phyloP scores from a whole-genome alignment of 2,329 filamentous ascomycete genomes.

The Cercospora sesami region DNA sequence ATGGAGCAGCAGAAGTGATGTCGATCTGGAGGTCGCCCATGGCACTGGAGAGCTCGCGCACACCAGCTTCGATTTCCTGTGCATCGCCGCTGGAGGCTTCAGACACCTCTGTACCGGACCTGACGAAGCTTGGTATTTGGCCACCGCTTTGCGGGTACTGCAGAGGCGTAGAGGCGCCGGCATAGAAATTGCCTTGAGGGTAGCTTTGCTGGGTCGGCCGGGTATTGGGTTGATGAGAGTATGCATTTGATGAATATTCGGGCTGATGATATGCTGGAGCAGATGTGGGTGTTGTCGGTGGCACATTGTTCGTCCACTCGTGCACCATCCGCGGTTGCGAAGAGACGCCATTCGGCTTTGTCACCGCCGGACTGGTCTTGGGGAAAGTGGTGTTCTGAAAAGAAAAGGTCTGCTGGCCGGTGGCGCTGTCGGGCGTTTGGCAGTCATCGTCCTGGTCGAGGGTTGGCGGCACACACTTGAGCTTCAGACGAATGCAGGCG shows the following conservation, averaged over 20 bases:
- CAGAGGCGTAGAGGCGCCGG: constrained; percentile 6
- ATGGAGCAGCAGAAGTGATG: constrained; percentile 82
- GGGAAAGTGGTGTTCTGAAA: constrained; percentile 33
- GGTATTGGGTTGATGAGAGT: constrained; percentile 18
- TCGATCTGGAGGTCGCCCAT: constrained; percentile 86
- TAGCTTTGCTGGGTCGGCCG: constrained; percentile 21
- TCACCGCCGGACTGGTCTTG: constrained; percentile 16
- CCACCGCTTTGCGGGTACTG: constrained; percentile 26
- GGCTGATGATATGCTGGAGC: constrained; percentile 23
- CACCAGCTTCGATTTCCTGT: constrained; percentile 36
- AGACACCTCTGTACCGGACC: constrained; percentile 32
- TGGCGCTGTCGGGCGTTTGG: constrained; percentile 24
- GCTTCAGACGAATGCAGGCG: constrained; percentile 85
- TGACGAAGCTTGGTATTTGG: constrained; percentile 24
- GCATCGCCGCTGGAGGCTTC: constrained; percentile 35
- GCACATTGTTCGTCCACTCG: constrained; percentile 21
- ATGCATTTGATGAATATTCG: constrained; percentile 21
- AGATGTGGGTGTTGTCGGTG: constrained; percentile 18
- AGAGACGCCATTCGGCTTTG: constrained; percentile 17
- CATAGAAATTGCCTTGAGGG: constrained; percentile 22
- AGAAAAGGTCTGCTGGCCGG: constrained; percentile 33
- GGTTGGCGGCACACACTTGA: constrained; percentile 88
- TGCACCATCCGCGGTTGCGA: constrained; percentile 24
- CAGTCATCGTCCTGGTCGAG: constrained; percentile 68
- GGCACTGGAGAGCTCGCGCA: constrained; percentile 53